Evolutionary conservation across 2,329 filamentous ascomycete genomes (phyloP), one percentile per base, ranked within the genome.

Genomic region (Sphaerulina vaccinii): DNA sequence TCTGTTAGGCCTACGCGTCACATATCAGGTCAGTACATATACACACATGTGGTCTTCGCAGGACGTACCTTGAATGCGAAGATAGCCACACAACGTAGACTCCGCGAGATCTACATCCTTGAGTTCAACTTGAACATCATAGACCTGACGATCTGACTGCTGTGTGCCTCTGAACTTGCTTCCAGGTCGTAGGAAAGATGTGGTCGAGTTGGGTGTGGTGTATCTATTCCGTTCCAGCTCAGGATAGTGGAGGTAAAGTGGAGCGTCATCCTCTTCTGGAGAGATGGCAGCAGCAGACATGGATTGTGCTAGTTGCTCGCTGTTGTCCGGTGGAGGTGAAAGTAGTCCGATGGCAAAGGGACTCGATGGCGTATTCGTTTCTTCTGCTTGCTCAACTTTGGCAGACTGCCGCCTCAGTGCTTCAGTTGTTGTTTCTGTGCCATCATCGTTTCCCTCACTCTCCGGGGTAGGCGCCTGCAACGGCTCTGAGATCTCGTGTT

Each of bases 121-220:
- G 61, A 99, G 90, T 68, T 96, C 91, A 2, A 99, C 93, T 65
- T 96, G 88, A 1, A 99, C 93, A 78, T 96, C 90, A 69, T 99
- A 99, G 8, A 88, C 82, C 68, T 96, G 90, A 54, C 88, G 83
- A 68, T 97, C 92, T 2, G 92, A 97, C 67, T 92, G 87, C 66
- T 99, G 93, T 11, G 88, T 95, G 51, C 93, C 93, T 53, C 82
- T 81, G 67, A 96, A 99, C 63, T 83, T 88, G 71, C 90, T 96
- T 15, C 91, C 91, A 2, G 91, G 83, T 39, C 90, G 86, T 50
- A 99, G 77, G 69, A 86, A 95, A 0, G 90, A 93, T 0, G 89
- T 96, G 1, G 89, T 85, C n/a, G 87, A 84, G 49, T 84, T 84
- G 2, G 54, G 51, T n/a, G 90, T 87, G 51, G 87, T 79, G 58